Evolutionary conservation across 2,329 filamentous ascomycete species (phyloP).

Genomic region (Fusarium abutilonis): DNA sequence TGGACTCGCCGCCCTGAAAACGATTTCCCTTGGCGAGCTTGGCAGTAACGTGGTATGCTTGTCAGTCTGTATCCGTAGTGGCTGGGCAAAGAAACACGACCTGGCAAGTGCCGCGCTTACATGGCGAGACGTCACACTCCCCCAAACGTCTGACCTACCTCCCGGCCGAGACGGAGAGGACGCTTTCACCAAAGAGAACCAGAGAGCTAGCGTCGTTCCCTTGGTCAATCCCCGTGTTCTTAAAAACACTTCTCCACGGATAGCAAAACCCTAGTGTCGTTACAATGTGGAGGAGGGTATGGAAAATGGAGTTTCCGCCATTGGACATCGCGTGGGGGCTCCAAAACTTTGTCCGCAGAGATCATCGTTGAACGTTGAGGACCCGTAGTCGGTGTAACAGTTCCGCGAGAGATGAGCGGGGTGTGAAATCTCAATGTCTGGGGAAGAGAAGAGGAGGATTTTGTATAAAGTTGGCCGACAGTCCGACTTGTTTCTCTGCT

Average conservation of each 20-base stretch:
- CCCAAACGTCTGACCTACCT: not conserved
- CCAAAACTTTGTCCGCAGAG: not conserved
- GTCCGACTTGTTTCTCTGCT: not conserved
- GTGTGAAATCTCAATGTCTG: slow-evolving; percentile 5
- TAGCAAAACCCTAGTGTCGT: slow-evolving; percentile 14
- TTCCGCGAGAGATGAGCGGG: slow-evolving; percentile 14
- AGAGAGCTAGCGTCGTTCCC: slow-evolving; percentile 10
- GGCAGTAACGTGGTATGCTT: slow-evolving; percentile 31
- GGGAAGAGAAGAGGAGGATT: slow-evolving; percentile 3
- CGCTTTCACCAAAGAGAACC: slow-evolving; percentile 3
- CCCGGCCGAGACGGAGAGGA: not conserved
- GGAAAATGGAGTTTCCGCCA: slow-evolving; percentile 27
- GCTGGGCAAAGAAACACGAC: slow-evolving; percentile 17
- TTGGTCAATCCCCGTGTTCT: slow-evolving; percentile 6
- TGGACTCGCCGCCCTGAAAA: slow-evolving; percentile 24
- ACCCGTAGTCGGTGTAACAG: slow-evolving; percentile 25
- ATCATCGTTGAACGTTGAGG: slow-evolving; percentile 1
- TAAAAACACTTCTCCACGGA: slow-evolving; percentile 14
- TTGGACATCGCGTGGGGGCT: slow-evolving; percentile 18
- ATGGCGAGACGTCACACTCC: not conserved
- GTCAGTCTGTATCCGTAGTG: slow-evolving; percentile 3
- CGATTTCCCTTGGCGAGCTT: slow-evolving; percentile 33
- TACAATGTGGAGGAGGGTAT: slow-evolving; percentile 14
- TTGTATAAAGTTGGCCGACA: slow-evolving; percentile 15
- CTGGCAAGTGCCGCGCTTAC: not conserved